A percentile compares a stretch with the other conserved stretches of the same genome.
phyloP scores from a whole-genome alignment of 1,284 basidiomycete species.

The Phellopilus nigrolimitatus region DNA sequence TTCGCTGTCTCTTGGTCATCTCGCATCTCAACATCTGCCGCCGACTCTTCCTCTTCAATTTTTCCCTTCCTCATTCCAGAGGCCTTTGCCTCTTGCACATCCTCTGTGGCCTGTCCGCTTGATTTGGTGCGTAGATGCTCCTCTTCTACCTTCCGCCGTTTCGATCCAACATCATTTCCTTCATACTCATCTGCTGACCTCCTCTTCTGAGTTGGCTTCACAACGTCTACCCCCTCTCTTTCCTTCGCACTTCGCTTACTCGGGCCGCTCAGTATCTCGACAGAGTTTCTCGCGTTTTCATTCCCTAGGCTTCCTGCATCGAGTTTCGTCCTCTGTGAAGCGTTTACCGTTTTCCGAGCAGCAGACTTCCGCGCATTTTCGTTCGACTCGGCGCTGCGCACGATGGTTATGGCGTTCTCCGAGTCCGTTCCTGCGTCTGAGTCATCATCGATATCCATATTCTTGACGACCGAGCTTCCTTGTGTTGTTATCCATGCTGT shows the following conservation, averaged over 20 bases:
- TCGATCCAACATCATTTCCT: too few relatives aligned
- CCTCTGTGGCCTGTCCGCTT: too few relatives aligned
- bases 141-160: constrained; percentile 1
- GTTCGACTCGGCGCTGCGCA: neutral
- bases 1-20: too few relatives aligned
- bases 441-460: neutral
- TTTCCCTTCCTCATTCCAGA: too few relatives aligned
- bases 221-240: neutral
- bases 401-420: neutral
- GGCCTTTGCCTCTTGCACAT: too few relatives aligned
- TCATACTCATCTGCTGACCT: neutral
- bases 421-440: neutral
- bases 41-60: too few relatives aligned
- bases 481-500: neutral
- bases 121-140: too few relatives aligned
- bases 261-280: neutral
- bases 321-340: neutral
- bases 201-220: constrained; percentile 1
- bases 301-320: neutral
- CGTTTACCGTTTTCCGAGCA: neutral
- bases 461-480: neutral
- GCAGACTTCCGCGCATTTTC: neutral
- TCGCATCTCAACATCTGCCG: too few relatives aligned
- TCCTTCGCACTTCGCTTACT: neutral
- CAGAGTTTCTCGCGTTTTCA: neutral